A percentile compares a stretch with the other conserved stretches of the same genome.
These are phyloP conservation scores for Kuraishia cidri DNA, from an alignment of 805 yeast species.

Conservation along the genomic window DNA sequence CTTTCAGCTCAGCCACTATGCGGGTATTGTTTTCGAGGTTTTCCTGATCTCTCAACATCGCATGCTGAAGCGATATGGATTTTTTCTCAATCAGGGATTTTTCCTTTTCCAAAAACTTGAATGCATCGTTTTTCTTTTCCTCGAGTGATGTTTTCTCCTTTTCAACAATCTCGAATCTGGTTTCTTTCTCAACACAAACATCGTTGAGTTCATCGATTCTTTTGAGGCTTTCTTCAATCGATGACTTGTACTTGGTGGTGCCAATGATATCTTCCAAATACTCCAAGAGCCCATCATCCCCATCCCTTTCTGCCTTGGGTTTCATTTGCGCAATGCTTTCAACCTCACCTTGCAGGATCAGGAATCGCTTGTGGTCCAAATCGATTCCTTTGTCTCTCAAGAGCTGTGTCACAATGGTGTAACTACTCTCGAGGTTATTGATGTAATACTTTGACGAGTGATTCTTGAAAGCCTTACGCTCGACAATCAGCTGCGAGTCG, in stretches of 20 bases:
- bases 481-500: constrained; percentile 54
- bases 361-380: constrained; percentile 86
- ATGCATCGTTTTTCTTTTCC: constrained; percentile 55
- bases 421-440: constrained; percentile 60
- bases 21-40: constrained; percentile 28
- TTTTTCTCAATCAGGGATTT: constrained; percentile 45
- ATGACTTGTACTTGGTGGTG: constrained; percentile 71
- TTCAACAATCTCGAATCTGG: constrained; percentile 70
- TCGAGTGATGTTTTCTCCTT: constrained; percentile 61
- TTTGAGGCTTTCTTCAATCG: constrained; percentile 55
- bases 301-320: constrained; percentile 87
- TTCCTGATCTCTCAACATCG: constrained; percentile 28
- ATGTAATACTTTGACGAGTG: constrained; percentile 75
- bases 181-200: constrained; percentile 71
- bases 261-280: constrained; percentile 96
- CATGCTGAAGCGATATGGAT: constrained; percentile 48
- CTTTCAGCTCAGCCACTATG: constrained; percentile 28
- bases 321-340: constrained; percentile 99
- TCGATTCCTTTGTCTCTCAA: constrained; percentile 83
- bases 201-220: constrained; percentile 73
- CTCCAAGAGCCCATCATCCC: constrained; percentile 90
- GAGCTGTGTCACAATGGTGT: constrained; percentile 68
- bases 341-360: constrained; percentile 96
- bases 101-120: constrained; percentile 56
- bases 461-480: constrained; percentile 72